Conservation (phyloP, 1,284 basidiomycete species). For the Leccinum pallidistipes region DNA sequence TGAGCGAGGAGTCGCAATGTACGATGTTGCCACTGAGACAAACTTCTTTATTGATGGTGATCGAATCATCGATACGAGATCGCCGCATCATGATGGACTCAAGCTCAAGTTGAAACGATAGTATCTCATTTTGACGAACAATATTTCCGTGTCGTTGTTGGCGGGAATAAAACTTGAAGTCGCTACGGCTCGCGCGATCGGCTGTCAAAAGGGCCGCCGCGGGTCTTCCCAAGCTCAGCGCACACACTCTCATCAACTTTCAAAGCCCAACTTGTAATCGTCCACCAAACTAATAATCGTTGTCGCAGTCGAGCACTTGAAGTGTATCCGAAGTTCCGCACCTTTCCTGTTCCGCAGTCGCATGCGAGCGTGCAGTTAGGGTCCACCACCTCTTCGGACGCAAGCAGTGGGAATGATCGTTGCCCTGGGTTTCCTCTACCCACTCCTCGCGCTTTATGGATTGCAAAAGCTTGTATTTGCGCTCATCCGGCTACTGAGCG, state of each 20-base stretch:
- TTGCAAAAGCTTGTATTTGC: constrained; percentile 15
- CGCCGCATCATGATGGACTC: background rate
- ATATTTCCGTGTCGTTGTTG: background rate
- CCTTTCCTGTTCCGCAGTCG: background rate
- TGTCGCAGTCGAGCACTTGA: background rate
- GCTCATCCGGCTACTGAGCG: constrained; percentile 2
- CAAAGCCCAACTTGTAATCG: background rate
- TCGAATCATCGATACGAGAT: background rate
- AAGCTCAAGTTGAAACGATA: background rate
- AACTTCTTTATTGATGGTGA: background rate
- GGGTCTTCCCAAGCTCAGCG: background rate
- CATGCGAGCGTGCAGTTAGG: background rate
- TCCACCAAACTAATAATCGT: background rate
- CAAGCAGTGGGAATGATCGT: constrained; percentile 20
- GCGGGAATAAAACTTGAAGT: background rate
- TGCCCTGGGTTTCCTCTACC: constrained; percentile 21
- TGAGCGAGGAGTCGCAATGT: constrained; percentile 4
- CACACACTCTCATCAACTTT: background rate
- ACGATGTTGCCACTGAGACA: background rate
- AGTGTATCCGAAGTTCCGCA: background rate
- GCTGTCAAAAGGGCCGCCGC: background rate
- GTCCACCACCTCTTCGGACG: background rate
- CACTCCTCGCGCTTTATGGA: constrained; percentile 22
- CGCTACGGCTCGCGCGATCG: background rate
- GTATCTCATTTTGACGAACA: background rate